Evolutionary conservation across 116 monocot species (phyloP).

Genomic region (Phalaenopsis hybrid): DNA sequence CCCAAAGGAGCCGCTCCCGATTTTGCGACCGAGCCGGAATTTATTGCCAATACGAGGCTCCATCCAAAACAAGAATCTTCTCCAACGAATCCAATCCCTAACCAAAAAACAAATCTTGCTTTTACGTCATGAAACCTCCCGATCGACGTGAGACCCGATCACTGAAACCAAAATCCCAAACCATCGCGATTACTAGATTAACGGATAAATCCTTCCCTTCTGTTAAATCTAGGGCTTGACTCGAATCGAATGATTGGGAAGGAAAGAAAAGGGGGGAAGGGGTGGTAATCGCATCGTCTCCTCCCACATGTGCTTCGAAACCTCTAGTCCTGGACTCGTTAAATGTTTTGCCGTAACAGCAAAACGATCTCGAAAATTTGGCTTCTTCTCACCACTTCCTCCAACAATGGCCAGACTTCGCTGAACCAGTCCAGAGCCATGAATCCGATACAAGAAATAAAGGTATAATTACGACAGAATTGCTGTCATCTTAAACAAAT

Average conservation of each 20-base stretch:
- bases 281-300: too few relatives aligned
- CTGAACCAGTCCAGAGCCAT: too few relatives aligned
- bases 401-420: too few relatives aligned
- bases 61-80: slow-evolving; percentile 8
- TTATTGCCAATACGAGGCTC: slow-evolving; percentile 28
- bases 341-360: not conserved
- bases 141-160: not conserved
- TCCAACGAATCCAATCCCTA: not conserved
- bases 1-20: slow-evolving; percentile 27
- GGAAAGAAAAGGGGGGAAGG: not conserved
- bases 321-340: not conserved
- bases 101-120: not conserved
- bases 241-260: not conserved
- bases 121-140: not conserved
- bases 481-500: too few relatives aligned
- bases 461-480: too few relatives aligned
- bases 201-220: not conserved
- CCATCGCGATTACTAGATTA: not conserved
- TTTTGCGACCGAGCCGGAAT: slow-evolving; percentile 23
- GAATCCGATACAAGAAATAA: too few relatives aligned
- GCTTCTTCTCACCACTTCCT: too few relatives aligned
- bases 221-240: not conserved
- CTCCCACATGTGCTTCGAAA: too few relatives aligned
- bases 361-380: too few relatives aligned
- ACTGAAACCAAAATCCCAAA: not conserved